Base-by-base conservation (phyloP, 2,329 filamentous ascomycete species). In the Ceratocystis ficicola region DNA sequence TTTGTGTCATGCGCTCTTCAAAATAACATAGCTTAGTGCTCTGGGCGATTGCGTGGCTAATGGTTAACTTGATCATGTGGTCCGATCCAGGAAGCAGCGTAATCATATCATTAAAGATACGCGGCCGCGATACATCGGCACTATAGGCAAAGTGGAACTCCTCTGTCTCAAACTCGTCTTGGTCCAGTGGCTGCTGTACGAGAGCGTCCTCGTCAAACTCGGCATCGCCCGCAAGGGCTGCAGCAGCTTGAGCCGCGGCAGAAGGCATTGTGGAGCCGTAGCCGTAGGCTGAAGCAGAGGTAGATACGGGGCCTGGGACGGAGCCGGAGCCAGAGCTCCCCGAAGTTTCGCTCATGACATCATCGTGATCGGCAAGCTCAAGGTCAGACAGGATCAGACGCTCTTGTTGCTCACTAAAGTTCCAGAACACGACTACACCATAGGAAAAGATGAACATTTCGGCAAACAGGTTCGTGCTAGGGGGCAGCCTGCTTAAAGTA, bases 61-160 rank as follows among this genome's bases (percentile, higher is more conserved):
- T 99, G 44, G 93, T 91, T 17, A 99, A 81, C 76, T 97, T 97
- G 74, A 97, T 95, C 93, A 99, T 97, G 77, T 99, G 94, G 76
- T 99, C 94, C 32, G 81, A 84, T 48, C 90, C 87, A 68, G 90
- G 95, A 69, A 95, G 83, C 57, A 99, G 79, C 0, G 94, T 99
- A 71, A 99, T 97, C 94, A 99, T 99, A 75, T 99, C 94, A 76
- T 99, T 97, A 78, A 95, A 99, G 36, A 99, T 89, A 66, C 94
- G 84, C 3, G 94, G 94, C 62, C 92, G 84, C 69, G 91, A 87
- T 44, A 94, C 90, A 67, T 90, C 83, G 0, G 85, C 83, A 71
- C 90, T 95, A 78, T 99, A 99, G 75, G 97, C 92, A 73, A 99
- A 99, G 73, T 99, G 93, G 72, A 99, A 96, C 73, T 97, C 93